Evolutionary conservation across 73 alveolate species (phyloP).

Genomic region (Tetrahymena elliotti): DNA sequence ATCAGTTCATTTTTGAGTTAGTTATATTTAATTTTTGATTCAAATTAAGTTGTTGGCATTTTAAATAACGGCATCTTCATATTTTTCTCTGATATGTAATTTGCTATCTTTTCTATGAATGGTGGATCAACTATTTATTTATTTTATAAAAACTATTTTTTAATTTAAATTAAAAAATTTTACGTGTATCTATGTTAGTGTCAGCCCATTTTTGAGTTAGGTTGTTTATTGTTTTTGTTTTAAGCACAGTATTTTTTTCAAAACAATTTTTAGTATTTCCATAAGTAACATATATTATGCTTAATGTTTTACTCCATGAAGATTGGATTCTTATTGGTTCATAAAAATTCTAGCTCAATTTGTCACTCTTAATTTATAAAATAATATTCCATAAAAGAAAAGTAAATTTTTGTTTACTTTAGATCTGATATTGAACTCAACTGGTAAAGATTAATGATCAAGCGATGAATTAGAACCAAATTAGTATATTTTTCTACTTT

Average conservation of each 20-base stretch:
- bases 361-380: neutral
- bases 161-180: too few relatives aligned
- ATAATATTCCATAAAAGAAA: neutral
- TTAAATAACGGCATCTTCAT: neutral
- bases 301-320: neutral
- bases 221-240: neutral
- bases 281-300: neutral
- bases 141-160: neutral
- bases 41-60: neutral
- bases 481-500: neutral
- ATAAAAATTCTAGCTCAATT: neutral
- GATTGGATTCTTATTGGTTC: neutral
- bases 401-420: neutral
- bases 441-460: neutral
- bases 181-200: neutral
- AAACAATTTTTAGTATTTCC: neutral
- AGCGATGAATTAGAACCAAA: neutral
- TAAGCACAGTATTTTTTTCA: neutral
- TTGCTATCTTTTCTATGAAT: neutral
- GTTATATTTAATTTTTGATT: neutral
- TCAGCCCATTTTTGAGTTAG: neutral
- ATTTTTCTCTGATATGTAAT: neutral
- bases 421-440: neutral
- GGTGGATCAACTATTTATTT: neutral
- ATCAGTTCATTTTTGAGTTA: neutral